Base-by-base conservation (phyloP, 2,329 filamentous ascomycete species). In the Penicillium sp. region DNA sequence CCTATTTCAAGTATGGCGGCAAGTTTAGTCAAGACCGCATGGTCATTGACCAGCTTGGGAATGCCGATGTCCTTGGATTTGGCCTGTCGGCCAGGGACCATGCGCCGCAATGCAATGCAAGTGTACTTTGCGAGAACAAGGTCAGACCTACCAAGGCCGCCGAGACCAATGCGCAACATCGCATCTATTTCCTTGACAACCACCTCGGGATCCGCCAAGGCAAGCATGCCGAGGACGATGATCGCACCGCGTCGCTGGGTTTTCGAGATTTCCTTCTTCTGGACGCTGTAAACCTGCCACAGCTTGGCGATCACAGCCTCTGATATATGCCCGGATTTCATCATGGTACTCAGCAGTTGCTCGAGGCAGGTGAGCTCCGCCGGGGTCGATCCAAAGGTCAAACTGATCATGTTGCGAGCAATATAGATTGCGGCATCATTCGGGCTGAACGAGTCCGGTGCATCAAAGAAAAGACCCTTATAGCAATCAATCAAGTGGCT, bases 401-500 rank as follows among this genome's bases (percentile, higher is more conserved):
- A 73, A 76, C 90, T 96, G 69, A 97, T 97, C 91, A 98, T 98
- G 70, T 97, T 98, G 52, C 90, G 83, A 22, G 91, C 91, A 61
- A 98, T 86, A 65, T 94, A 98, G 67, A 94, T 96, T 39, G 93
- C 90, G 2, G 90, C 84, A 63, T 96, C 90, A 57, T 96, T 96
- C 24, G 83, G 75, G 48, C 79, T 88, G 71, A 95, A 96, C 4
- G 84, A 84, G 50, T 89, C 88, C 0, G 93, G 93, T 0, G 94
- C 90, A 63, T 95, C 89, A 60, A 98, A 98, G 71, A 97, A 98
- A 0, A 98, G 80, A 16, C 88, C 84, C 64, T 87, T 93, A 74
- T 98, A 98, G 68, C 89, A 95, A 58, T 98, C 93, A 56, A 98
- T 95, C 24, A 98, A 77, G 69, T 98, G 93, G 2, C 87, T 87